Conservation (phyloP, 805 yeast genomes). For the Ogataea minuta region DNA sequence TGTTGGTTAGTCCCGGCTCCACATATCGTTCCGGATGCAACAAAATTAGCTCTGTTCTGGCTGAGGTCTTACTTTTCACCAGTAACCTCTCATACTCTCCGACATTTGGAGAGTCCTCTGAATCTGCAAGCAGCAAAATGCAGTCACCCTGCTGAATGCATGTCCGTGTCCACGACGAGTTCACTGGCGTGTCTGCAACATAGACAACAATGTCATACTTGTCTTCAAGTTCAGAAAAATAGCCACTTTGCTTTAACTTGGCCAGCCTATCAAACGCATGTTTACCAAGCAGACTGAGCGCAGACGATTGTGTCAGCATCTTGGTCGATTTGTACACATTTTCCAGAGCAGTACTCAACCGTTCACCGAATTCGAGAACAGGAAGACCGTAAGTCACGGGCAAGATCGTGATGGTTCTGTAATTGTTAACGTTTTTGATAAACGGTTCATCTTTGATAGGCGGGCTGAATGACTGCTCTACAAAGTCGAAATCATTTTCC, state of each 20-base stretch:
- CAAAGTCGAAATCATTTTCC: constrained; percentile 14
- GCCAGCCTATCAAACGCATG: constrained; percentile 92
- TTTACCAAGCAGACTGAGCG: constrained; percentile 77
- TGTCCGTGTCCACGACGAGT: constrained; percentile 86
- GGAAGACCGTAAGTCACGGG: constrained; percentile 85
- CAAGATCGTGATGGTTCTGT: constrained; percentile 78
- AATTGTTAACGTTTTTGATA: constrained; percentile 44
- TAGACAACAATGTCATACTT: constrained; percentile 84
- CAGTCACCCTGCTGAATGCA: constrained; percentile 96
- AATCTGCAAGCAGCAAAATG: constrained; percentile 84
- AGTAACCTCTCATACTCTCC: constrained; percentile 85
- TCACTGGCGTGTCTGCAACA: constrained; percentile 79
- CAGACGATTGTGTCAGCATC: constrained; percentile 78
- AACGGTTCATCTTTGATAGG: constrained; percentile 34
- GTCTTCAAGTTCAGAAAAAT: constrained; percentile 88
- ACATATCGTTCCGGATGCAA: constrained; percentile 83
- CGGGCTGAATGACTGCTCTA: constrained; percentile 27
- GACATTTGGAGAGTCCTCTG: constrained; percentile 63
- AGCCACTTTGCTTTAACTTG: constrained; percentile 80
- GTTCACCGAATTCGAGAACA: constrained; percentile 77
- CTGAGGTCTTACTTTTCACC: constrained; percentile 73
- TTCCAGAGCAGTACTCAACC: constrained; percentile 66
- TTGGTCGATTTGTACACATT: constrained; percentile 71
- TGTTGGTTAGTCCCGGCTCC: constrained; percentile 77
- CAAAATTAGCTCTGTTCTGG: constrained; percentile 82